Evolutionary conservation across 106 monocot species (phyloP).

Genomic region (Allium fistulosum): DNA sequence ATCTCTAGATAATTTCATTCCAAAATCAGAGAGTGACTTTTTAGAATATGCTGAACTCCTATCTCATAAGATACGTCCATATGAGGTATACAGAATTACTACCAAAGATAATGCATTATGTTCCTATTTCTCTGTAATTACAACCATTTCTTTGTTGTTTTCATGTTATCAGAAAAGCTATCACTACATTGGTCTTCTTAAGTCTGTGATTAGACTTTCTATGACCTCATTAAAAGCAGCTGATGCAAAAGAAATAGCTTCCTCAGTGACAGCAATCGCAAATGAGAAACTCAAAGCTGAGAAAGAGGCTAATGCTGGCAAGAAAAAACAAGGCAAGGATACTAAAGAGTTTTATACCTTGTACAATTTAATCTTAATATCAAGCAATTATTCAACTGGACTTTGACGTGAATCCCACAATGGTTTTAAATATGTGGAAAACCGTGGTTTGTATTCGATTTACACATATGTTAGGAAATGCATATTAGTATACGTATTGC

Average conservation of each 20-base stretch:
- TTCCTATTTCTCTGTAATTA: background rate
- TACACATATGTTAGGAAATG: too few species aligned
- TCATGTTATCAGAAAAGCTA: conserved; percentile 77
- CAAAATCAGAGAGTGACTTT: conserved; percentile 94
- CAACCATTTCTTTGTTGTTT: conserved; percentile 9
- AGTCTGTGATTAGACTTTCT: conserved; percentile 64
- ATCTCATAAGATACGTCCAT: conserved; percentile 67
- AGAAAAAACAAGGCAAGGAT: conserved; percentile 80
- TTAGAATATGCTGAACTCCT: conserved; percentile 90
- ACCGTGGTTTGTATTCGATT: too few species aligned
- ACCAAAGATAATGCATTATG: background rate
- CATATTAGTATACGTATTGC: too few species aligned
- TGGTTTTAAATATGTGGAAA: too few species aligned
- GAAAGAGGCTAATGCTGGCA: conserved; percentile 88
- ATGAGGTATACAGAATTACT: conserved; percentile 42
- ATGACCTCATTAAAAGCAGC: conserved; percentile 79
- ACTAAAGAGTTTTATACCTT: too few species aligned
- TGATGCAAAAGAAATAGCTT: conserved; percentile 87
- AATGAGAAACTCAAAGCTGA: conserved; percentile 95
- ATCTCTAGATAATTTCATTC: conserved; percentile 81
- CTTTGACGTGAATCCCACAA: too few species aligned
- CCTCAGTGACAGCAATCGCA: conserved; percentile 76
- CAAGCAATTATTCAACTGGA: too few species aligned
- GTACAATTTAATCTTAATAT: too few species aligned
- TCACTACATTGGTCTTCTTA: conserved; percentile 76